Evolutionary conservation across 768 basidiomycete species (phyloP), one percentile per base, ranked within the genome.

Genomic region (Boletus rufocinnamomeus): DNA sequence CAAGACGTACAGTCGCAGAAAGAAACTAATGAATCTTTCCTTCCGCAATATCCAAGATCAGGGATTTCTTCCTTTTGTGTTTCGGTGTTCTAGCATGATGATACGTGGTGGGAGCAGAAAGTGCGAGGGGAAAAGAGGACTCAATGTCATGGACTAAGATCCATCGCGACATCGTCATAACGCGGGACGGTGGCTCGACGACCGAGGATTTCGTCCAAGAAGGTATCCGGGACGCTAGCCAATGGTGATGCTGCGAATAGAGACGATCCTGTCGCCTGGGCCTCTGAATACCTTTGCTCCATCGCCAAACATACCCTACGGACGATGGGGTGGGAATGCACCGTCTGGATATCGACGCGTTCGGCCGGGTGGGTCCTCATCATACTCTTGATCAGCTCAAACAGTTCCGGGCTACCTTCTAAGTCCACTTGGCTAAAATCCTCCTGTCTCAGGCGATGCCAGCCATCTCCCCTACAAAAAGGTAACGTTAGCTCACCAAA

Each of bases 401-500:
- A 77, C 57, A 96, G 76, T 68, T 86, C 84, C 9, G 80, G 77
- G 64, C 88, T 91, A 50, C 77, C 81, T 35, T 81, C 79, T 64
- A 89, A 71, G 68, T 91, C 85, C 56, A 95, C 85, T 70, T 93
- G 93, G 50, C 86, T 84, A 70, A 97, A 95, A 76, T 99, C 92
- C 70, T 96, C 91, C 57, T 84, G 84, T 56, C 97, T 87, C 37
- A 98, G 80, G 62, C 89, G 86, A 67, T 97, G 95, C 97, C 97
- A 99, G 1, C 89, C 84, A 51, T 91, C 87, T 27, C 96, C 96
- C 80, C 94, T 95, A 70, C 46, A 69, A 68, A 68, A 60, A 28
- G 37, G 49, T n/a, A 51, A 40, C 52, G 52, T 71, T 41, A 64
- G 60, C 52, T 53, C 63, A 58, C 45, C 51, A 41, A 23, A 63